Evolutionary conservation across 1,284 basidiomycete species (phyloP).

Genomic region (Singerocomus inundabilis): DNA sequence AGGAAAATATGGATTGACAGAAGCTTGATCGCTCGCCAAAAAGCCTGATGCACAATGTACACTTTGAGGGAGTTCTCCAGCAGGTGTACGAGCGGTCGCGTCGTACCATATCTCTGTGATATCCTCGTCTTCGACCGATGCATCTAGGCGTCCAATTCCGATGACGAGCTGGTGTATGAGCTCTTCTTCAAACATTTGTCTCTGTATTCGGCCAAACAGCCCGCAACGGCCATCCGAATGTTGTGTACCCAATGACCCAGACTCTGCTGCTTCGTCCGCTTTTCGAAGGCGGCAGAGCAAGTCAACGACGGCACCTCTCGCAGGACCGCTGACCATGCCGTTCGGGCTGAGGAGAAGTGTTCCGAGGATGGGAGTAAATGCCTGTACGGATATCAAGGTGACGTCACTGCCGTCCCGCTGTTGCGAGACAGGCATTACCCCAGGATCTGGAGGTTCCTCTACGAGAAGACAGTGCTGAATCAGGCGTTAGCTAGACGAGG

Average conservation of each 20-base stretch:
- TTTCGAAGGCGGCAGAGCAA: constrained; percentile 65
- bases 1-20: constrained; percentile 37
- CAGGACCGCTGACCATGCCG: constrained; percentile 67
- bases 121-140: constrained; percentile 38
- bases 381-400: constrained; percentile 70
- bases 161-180: constrained; percentile 83
- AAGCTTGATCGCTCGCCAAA: constrained; percentile 9
- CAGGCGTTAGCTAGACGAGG: constrained; percentile 9
- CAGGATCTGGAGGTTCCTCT: constrained; percentile 40
- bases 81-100: constrained; percentile 33
- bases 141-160: constrained; percentile 81
- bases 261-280: constrained; percentile 42
- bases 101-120: constrained; percentile 32
- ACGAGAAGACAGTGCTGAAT: constrained; percentile 57
- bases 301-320: constrained; percentile 77
- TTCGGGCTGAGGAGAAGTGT: constrained; percentile 85
- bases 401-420: constrained; percentile 29
- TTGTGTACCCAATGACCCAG: constrained; percentile 26
- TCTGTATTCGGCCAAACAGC: constrained; percentile 55
- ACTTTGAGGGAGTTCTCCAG: constrained; percentile 27
- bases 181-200: constrained; percentile 73
- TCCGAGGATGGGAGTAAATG: constrained; percentile 91
- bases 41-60: constrained; percentile 15
- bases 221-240: constrained; percentile 34
- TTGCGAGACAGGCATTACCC: constrained; percentile 9